Conservation (phyloP, 2,329 filamentous ascomycete genomes). For the Talaromyces sp. region DNA sequence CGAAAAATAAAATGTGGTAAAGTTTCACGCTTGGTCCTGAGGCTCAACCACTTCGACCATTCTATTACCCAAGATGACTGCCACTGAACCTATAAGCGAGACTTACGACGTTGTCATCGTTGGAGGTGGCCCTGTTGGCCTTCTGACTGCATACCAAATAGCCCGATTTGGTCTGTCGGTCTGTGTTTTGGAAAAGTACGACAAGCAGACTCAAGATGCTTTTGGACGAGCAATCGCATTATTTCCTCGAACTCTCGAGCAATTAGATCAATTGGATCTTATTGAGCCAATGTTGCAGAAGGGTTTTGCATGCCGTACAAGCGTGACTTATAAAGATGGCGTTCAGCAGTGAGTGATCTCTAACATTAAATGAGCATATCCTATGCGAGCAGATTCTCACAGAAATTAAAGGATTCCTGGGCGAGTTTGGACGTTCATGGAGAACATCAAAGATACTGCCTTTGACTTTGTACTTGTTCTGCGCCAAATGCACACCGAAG, state of each 20-base stretch:
- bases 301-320: slow-evolving; percentile 25
- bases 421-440: slow-evolving; percentile 48
- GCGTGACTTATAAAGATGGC: slow-evolving; percentile 32
- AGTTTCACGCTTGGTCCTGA: neutral
- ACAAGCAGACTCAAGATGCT: slow-evolving; percentile 33
- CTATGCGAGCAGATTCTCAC: neutral
- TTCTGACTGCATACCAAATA: slow-evolving; percentile 46
- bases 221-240: slow-evolving; percentile 53
- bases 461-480: slow-evolving; percentile 57
- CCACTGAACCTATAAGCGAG: neutral
- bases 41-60: neutral
- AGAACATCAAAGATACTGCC: slow-evolving; percentile 51
- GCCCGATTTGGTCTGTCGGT: slow-evolving; percentile 48
- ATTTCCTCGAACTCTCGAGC: slow-evolving; percentile 49
- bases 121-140: slow-evolving; percentile 48
- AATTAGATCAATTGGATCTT: slow-evolving; percentile 46
- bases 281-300: slow-evolving; percentile 61
- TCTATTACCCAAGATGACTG: neutral
- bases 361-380: neutral
- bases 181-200: slow-evolving; percentile 47
- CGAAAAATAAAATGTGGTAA: neutral
- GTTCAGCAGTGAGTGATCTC: neutral
- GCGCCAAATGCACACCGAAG: slow-evolving; percentile 57
- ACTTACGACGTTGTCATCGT: slow-evolving; percentile 41
- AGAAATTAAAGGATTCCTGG: neutral